These are phyloP conservation scores for Colletotrichum coccodes DNA, from an alignment of 2,329 filamentous ascomycete species.

Conservation along the genomic window DNA sequence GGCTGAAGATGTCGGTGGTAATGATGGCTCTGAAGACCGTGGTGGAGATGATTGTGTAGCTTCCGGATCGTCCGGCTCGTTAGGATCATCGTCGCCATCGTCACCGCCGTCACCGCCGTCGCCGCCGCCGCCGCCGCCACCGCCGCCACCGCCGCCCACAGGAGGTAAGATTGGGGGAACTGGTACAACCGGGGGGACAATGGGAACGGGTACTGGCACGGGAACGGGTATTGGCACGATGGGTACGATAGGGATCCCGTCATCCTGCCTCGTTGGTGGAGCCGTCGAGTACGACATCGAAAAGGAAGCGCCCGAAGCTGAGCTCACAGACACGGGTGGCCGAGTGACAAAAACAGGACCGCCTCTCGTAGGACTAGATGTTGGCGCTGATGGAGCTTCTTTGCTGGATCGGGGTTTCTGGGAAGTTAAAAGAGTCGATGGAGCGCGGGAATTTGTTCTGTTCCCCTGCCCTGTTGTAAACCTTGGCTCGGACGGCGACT, in stretches of 20 bases:
- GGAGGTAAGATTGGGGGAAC: background rate
- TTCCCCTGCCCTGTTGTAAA: no score
- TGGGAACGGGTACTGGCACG: background rate
- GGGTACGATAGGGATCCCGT: background rate
- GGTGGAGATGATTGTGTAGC: background rate
- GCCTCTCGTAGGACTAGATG: no score
- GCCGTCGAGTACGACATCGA: background rate
- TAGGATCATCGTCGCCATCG: background rate
- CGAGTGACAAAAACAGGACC: background rate
- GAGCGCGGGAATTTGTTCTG: no score
- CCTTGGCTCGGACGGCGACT: no score
- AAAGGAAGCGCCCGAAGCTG: background rate
- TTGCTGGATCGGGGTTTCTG: no score
- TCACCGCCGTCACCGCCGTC: background rate
- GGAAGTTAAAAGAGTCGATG: no score
- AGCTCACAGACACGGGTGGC: background rate
- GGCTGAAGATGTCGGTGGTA: background rate
- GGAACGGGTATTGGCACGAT: conserved; percentile 6
- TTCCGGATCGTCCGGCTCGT: background rate
- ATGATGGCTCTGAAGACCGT: background rate
- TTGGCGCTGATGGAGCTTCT: no score
- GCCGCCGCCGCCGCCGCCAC: no score
- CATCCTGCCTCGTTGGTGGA: background rate
- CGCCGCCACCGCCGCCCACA: no score
- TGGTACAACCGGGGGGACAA: background rate